Percentiles rank a stretch among this genome's conserved stretches.
Evolutionary conservation across 495 filamentous ascomycete species (phyloP).

Genomic region (Penicillium silybi): DNA sequence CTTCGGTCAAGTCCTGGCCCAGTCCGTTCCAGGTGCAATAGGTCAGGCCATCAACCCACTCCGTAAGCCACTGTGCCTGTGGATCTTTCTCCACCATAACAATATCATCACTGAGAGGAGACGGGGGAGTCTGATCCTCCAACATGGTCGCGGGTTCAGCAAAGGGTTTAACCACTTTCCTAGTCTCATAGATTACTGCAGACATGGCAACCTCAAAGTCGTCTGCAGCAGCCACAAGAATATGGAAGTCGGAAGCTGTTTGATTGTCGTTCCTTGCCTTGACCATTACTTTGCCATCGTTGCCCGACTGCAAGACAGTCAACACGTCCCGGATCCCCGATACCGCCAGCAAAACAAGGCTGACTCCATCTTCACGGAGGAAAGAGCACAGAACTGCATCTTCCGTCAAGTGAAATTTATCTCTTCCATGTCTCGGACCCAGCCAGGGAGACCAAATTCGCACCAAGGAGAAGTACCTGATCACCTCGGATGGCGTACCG

Average conservation of each 20-base stretch:
- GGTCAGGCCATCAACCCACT: slow-evolving; percentile 83
- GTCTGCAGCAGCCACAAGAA: slow-evolving; percentile 69
- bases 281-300: slow-evolving; percentile 62
- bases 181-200: slow-evolving; percentile 81
- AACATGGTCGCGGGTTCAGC: slow-evolving; percentile 1
- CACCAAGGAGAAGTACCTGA: slow-evolving; percentile 72
- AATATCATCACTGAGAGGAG: slow-evolving; percentile 36
- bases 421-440: slow-evolving; percentile 76
- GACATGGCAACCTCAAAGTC: slow-evolving; percentile 74
- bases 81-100: slow-evolving; percentile 43
- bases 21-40: slow-evolving; percentile 94
- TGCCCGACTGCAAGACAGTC: slow-evolving; percentile 65
- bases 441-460: slow-evolving; percentile 83
- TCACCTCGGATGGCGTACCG: slow-evolving; percentile 55
- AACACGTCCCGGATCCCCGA: slow-evolving; percentile 71
- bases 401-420: slow-evolving; percentile 60
- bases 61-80: slow-evolving; percentile 69
- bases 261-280: slow-evolving; percentile 67
- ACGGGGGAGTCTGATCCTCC: slow-evolving; percentile 19
- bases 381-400: slow-evolving; percentile 82
- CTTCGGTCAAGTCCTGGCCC: slow-evolving; percentile 74
- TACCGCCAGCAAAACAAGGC: slow-evolving; percentile 78
- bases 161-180: slow-evolving; percentile 56
- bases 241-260: slow-evolving; percentile 48
- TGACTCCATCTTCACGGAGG: slow-evolving; percentile 65